Percentiles rank a stretch among this genome's conserved stretches.
Conservation (phyloP, 352 stramenopile species). For the Phytophthora tubulina region DNA sequence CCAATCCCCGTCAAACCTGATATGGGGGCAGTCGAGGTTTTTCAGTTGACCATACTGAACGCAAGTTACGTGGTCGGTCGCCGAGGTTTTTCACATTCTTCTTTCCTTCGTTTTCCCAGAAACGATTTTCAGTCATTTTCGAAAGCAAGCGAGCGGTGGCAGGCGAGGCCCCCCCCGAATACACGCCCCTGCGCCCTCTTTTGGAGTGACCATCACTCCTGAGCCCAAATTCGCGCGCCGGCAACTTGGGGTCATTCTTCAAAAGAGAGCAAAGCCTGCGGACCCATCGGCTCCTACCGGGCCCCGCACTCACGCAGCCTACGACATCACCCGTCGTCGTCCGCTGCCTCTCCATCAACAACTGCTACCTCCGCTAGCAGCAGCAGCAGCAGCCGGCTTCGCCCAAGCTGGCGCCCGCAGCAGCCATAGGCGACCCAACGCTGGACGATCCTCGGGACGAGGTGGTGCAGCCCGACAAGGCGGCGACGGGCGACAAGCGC, state of each 20-base stretch:
- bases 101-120: slow-evolving; percentile 50
- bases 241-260: slow-evolving; percentile 56
- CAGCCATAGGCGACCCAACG: slow-evolving; percentile 58
- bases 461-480: slow-evolving; percentile 45
- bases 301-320: neutral
- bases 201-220: slow-evolving; percentile 60
- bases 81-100: slow-evolving; percentile 46
- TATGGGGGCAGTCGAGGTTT: slow-evolving; percentile 41
- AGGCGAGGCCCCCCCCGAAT: slow-evolving; percentile 49
- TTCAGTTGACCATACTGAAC: slow-evolving; percentile 26
- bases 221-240: slow-evolving; percentile 37
- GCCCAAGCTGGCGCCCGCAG: slow-evolving; percentile 33
- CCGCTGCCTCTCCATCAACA: slow-evolving; percentile 3
- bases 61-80: slow-evolving; percentile 23
- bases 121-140: slow-evolving; percentile 61
- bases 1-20: slow-evolving; percentile 32
- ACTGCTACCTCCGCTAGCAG: neutral
- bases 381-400: slow-evolving; percentile 21
- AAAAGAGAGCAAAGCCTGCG: slow-evolving; percentile 58
- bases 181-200: slow-evolving; percentile 43
- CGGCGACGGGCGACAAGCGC: slow-evolving; percentile 36
- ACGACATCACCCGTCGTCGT: slow-evolving; percentile 2
- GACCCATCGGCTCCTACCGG: slow-evolving; percentile 18
- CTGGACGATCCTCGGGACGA: slow-evolving; percentile 47
- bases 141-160: slow-evolving; percentile 60